Evolutionary conservation across 768 basidiomycete species (phyloP).

Genomic region (Phylloporus sp.): DNA sequence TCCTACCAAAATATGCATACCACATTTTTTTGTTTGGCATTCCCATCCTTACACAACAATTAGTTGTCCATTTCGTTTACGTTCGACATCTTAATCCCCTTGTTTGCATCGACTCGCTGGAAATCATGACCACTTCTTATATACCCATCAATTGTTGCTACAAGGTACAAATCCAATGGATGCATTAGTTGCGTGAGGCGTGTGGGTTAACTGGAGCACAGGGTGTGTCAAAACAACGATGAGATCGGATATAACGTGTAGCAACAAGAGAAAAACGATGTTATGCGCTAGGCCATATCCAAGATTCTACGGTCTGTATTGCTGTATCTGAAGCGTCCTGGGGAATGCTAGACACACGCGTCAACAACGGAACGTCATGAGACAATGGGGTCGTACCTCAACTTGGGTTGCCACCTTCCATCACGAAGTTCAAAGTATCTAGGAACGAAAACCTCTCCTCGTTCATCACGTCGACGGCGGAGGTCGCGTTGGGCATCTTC

Average conservation of each 20-base stretch:
- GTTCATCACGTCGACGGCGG: conserved; percentile 70
- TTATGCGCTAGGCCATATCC: conserved; percentile 60
- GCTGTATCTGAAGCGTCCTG: conserved; percentile 61
- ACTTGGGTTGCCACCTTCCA: conserved; percentile 80
- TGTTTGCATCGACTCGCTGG: conserved; percentile 14
- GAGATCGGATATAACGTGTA: conserved; percentile 19
- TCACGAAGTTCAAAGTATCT: conserved; percentile 77
- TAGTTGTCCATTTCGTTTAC: conserved; percentile 2
- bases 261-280: neutral
- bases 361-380: neutral
- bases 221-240: conserved; percentile 2
- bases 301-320: conserved; percentile 61
- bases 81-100: conserved; percentile 7
- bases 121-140: conserved; percentile 27
- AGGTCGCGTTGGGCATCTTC: conserved; percentile 90
- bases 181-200: conserved; percentile 31
- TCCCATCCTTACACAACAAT: neutral
- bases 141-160: conserved; percentile 38
- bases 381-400: conserved; percentile 47
- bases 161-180: conserved; percentile 37
- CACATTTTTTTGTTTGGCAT: conserved; percentile 13
- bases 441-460: conserved; percentile 62
- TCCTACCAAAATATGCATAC: conserved; percentile 11
- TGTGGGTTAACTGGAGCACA: conserved; percentile 18
- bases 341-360: conserved; percentile 51